These are phyloP conservation scores for Cadophora malorum DNA, from an alignment of 2,329 filamentous ascomycete genomes.

Conservation along the genomic window DNA sequence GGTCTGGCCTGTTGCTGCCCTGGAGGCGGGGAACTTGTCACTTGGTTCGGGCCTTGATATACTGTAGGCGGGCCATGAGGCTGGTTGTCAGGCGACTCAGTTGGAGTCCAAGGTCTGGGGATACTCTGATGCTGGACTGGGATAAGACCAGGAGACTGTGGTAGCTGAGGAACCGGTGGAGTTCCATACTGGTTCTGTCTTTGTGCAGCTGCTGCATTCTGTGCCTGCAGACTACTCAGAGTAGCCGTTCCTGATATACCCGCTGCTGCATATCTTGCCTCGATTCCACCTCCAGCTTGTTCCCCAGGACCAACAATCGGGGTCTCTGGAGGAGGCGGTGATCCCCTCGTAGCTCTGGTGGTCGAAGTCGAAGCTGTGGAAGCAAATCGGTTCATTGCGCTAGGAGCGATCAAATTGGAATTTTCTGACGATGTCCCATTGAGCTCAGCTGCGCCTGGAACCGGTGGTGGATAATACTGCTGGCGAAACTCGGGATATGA, in stretches of 20 bases:
- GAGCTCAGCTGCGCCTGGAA: conserved; percentile 37
- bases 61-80: conserved; percentile 90
- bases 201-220: conserved; percentile 83
- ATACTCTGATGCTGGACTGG: conserved; percentile 46
- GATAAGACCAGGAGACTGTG: conserved; percentile 41
- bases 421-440: conserved; percentile 32
- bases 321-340: conserved; percentile 93
- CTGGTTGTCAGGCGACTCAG: conserved; percentile 83
- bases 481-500: conserved; percentile 41
- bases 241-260: conserved; percentile 89
- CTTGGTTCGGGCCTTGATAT: conserved; percentile 83
- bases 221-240: conserved; percentile 72
- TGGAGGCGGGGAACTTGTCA: conserved; percentile 52
- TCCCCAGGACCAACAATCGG: conserved; percentile 76
- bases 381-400: conserved; percentile 64
- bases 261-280: conserved; percentile 88
- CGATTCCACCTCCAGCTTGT: conserved; percentile 80
- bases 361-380: conserved; percentile 95
- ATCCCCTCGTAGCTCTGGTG: conserved; percentile 88
- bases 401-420: conserved; percentile 43
- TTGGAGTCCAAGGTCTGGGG: conserved; percentile 89
- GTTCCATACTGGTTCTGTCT: conserved; percentile 78
- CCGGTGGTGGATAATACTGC: conserved; percentile 65
- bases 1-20: conserved; percentile 49
- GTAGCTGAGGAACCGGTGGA: conserved; percentile 50